A percentile compares a stretch with the other conserved stretches of the same genome.
Evolutionary conservation across 2,329 filamentous ascomycete species (phyloP).

Genomic region (Pseudogymnoascus sp.): DNA sequence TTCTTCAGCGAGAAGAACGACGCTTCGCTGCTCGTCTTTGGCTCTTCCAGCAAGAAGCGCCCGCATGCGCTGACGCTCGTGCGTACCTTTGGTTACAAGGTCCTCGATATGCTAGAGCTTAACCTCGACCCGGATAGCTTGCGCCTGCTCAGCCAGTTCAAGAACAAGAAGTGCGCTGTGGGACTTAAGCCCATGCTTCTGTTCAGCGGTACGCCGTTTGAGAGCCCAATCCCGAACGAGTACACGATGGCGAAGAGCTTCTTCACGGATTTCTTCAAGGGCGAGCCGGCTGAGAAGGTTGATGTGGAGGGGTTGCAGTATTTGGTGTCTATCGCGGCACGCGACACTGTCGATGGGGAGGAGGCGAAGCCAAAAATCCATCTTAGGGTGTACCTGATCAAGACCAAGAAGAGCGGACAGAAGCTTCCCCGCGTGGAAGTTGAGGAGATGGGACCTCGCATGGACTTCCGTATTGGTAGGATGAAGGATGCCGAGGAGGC

Average conservation of each 20-base stretch:
- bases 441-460: constrained; percentile 88
- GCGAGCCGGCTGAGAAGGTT: constrained; percentile 66
- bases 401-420: constrained; percentile 78
- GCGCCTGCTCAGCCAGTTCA: constrained; percentile 65
- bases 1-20: constrained; percentile 98
- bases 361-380: constrained; percentile 48
- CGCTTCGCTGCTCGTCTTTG: constrained; percentile 75
- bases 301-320: constrained; percentile 95
- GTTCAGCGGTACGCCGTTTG: constrained; percentile 85
- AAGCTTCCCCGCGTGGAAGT: constrained; percentile 84
- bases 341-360: constrained; percentile 44
- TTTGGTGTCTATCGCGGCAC: constrained; percentile 71
- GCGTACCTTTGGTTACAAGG: constrained; percentile 75
- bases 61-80: constrained; percentile 79
- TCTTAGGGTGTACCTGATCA: constrained; percentile 76
- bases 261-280: constrained; percentile 85
- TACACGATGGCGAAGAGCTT: constrained; percentile 83
- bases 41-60: constrained; percentile 85
- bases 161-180: constrained; percentile 63
- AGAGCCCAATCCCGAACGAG: constrained; percentile 67
- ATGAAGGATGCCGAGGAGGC: constrained; percentile 67
- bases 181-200: constrained; percentile 82
- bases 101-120: constrained; percentile 92
- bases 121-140: constrained; percentile 68
- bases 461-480: constrained; percentile 83